Conservation (phyloP, 805 yeast species). For the Tetrapisispora namnaoensis region DNA sequence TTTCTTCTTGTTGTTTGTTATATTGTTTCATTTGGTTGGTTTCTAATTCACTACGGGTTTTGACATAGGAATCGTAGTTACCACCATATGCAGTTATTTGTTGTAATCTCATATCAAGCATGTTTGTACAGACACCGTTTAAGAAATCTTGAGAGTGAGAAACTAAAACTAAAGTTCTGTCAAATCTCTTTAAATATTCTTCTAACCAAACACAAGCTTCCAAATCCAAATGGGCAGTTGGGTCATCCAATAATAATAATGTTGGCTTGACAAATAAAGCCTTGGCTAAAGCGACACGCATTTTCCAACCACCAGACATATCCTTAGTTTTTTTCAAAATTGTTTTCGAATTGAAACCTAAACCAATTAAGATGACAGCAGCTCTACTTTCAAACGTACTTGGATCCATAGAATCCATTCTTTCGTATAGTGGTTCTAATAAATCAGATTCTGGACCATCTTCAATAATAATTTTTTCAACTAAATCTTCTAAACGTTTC, state of each 20-base stretch:
- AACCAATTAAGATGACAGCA: conserved; percentile 89
- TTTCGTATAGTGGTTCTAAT: conserved; percentile 85
- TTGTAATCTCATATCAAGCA: conserved; percentile 94
- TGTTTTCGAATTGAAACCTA: conserved; percentile 84
- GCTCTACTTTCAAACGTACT: conserved; percentile 94
- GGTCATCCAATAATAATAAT: conserved; percentile 87
- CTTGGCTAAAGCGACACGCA: conserved; percentile 98
- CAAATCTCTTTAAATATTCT: conserved; percentile 91
- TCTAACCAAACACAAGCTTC: conserved; percentile 99
- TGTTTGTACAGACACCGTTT: conserved; percentile 95
- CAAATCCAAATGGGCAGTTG: conserved; percentile 97
- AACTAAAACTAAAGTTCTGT: conserved; percentile 84
- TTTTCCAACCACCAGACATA: conserved; percentile 99
- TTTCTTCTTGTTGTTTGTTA: conserved; percentile 96
- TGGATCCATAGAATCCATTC: conserved; percentile 93
- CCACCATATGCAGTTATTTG: conserved; percentile 78
- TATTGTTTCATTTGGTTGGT: conserved; percentile 97
- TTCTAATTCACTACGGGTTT: conserved; percentile 89
- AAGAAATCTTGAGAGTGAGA: conserved; percentile 99
- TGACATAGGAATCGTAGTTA: conserved; percentile 93
- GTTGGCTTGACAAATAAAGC: conserved; percentile 98
- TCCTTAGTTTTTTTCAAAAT: conserved; percentile 92
- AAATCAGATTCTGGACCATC: conserved; percentile 90
- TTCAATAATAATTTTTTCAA: conserved; percentile 77
- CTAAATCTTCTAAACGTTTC: conserved; percentile 81